A percentile compares a stretch with the other conserved stretches of the same genome.
These are phyloP conservation scores for Cordyceps militaris DNA, from an alignment of 2,329 filamentous ascomycete species.

Conservation along the genomic window DNA sequence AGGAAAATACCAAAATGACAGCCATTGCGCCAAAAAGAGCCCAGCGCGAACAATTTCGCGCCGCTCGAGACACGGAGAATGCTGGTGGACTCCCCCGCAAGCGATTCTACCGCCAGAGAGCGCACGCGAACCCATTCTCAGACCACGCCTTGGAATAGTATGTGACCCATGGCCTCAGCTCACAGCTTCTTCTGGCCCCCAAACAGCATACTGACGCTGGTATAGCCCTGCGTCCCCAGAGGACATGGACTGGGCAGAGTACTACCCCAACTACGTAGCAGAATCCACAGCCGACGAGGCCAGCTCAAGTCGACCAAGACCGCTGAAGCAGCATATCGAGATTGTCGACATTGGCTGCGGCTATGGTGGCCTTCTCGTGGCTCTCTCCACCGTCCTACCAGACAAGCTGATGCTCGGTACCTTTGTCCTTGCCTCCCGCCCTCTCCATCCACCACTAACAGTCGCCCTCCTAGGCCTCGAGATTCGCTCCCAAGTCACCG, in stretches of 20 bases:
- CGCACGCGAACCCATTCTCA: slow-evolving; percentile 96
- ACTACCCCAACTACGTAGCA: slow-evolving; percentile 69
- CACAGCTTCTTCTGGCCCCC: background rate
- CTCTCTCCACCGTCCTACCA: slow-evolving; percentile 73
- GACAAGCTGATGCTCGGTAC: slow-evolving; percentile 75
- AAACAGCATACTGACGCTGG: slow-evolving; percentile 6
- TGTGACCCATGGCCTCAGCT: slow-evolving; percentile 23
- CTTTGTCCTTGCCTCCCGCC: background rate
- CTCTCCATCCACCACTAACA: slow-evolving; percentile 10
- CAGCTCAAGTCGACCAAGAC: slow-evolving; percentile 18
- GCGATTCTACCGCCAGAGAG: slow-evolving; percentile 92
- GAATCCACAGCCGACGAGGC: slow-evolving; percentile 26
- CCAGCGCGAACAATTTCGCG: slow-evolving; percentile 60
- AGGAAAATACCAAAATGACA: slow-evolving; percentile 18
- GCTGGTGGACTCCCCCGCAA: slow-evolving; percentile 72
- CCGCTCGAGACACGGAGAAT: slow-evolving; percentile 43
- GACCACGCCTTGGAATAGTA: slow-evolving; percentile 89
- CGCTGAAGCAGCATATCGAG: slow-evolving; percentile 61
- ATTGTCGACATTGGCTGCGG: slow-evolving; percentile 96
- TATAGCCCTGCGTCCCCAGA: slow-evolving; percentile 67
- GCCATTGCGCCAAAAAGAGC: slow-evolving; percentile 46
- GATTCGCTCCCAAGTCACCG: slow-evolving; percentile 82
- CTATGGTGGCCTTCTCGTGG: slow-evolving; percentile 85
- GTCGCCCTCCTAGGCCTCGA: slow-evolving; percentile 62
- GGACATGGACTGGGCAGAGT: slow-evolving; percentile 83